These are phyloP conservation scores for Cordyceps tenuipes DNA, from an alignment of 2,329 filamentous ascomycete genomes.

Conservation along the genomic window DNA sequence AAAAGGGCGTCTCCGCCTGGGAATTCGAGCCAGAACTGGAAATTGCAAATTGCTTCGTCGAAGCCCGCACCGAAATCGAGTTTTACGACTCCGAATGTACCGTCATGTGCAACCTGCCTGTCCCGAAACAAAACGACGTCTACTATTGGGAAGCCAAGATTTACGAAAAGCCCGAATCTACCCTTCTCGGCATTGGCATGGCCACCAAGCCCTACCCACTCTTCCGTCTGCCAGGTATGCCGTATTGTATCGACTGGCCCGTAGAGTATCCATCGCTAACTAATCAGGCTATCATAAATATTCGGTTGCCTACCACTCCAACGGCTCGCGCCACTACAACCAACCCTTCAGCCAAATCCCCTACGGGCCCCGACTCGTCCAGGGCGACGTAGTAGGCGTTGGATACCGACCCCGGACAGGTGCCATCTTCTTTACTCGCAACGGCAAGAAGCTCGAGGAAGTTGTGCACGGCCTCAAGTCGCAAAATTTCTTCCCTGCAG, in stretches of 20 bases:
- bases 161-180: conserved; percentile 90
- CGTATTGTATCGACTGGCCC: background rate
- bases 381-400: conserved; percentile 92
- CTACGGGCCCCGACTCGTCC: conserved; percentile 78
- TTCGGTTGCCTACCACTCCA: conserved; percentile 85
- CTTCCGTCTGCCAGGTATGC: conserved; percentile 82
- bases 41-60: conserved; percentile 97
- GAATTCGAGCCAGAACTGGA: conserved; percentile 99
- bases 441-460: conserved; percentile 94
- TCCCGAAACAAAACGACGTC: conserved; percentile 97
- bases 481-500: conserved; percentile 94
- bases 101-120: conserved; percentile 90
- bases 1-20: conserved; percentile 99
- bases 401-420: conserved; percentile 92
- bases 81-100: conserved; percentile 98
- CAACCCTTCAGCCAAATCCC: conserved; percentile 76
- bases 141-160: conserved; percentile 99
- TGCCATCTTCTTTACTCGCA: conserved; percentile 95
- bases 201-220: conserved; percentile 95
- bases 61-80: conserved; percentile 92
- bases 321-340: conserved; percentile 79
- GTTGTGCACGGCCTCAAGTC: conserved; percentile 86
- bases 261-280: conserved; percentile 15
- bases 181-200: conserved; percentile 83
- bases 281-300: conserved; percentile 74